Base-by-base conservation (phyloP, 129 eudicot species). In the Sambucus nigra region DNA sequence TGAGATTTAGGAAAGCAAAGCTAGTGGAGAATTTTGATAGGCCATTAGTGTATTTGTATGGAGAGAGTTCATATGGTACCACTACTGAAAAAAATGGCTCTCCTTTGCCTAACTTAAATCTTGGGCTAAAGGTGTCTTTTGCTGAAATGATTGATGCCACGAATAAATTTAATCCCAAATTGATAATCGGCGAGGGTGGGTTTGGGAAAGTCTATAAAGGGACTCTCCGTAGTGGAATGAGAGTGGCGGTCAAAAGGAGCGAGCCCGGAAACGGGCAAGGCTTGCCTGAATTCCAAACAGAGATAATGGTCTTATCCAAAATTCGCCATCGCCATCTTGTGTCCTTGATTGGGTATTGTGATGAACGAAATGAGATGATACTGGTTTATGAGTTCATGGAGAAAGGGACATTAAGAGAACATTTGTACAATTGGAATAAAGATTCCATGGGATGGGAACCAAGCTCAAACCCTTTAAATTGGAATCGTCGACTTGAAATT, bases 131-230 rank as follows among this genome's bases (percentile, higher is more conserved):
- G 56, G 29, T 78, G 28, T 57, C 75, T 3, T 55, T 84, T 47
- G 57, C 57, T 2, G 85, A 80, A 39, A 76, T 84, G 5, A 10
- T 60, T 19, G 32, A 51, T 4, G 88, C 76, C 0, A 85, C 91
- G 5, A 69, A 75, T 25, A 54, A 55, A 47, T 85, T 85, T 22
- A 73, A 77, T 35, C 49, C 66, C 7, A 69, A 41, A 0, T 56
- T 77, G 33, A 57, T 68, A 57, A 74, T 85, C 8, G 95, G 95
- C 1, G 64, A 50, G 33, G 95, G 95, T 0, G 95, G 95, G 0
- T 85, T 85, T 10, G 95, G 95, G 55, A 77, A 69, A 63, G 95
- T 85, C 5, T 81, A 77, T 31, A 77, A 51, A 58, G 95, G 86
- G 14, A 65, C 57, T 14, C 70, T 85, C n/a, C 48, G 27, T 4